A percentile compares a stretch with the other conserved stretches of the same genome.
Conservation (phyloP, 768 basidiomycete genomes). For the Pilatotrama ljubarskyi region DNA sequence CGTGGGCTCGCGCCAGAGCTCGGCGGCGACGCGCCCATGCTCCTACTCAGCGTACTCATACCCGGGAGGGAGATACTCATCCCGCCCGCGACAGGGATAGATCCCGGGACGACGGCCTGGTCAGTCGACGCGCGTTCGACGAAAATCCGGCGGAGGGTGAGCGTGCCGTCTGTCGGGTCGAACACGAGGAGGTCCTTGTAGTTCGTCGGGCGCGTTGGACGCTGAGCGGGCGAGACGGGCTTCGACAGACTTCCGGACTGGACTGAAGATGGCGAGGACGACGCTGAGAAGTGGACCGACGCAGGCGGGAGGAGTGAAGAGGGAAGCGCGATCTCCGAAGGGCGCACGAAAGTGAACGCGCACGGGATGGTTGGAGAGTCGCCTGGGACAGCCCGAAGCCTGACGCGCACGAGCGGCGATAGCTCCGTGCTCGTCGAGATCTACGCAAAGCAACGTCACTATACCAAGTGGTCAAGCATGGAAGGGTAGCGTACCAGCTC, state of each 20-base stretch:
- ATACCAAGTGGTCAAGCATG: background rate
- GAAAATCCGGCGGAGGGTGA: slow-evolving; percentile 56
- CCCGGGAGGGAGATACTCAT: slow-evolving; percentile 67
- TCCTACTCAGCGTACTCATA: slow-evolving; percentile 43
- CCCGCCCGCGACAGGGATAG: slow-evolving; percentile 37
- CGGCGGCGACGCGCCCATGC: slow-evolving; percentile 32
- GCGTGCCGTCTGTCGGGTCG: slow-evolving; percentile 55
- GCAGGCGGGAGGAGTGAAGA: slow-evolving; percentile 41
- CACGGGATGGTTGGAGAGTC: slow-evolving; percentile 40
- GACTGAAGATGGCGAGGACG: slow-evolving; percentile 32
- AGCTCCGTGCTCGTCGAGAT: slow-evolving; percentile 56
- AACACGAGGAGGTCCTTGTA: slow-evolving; percentile 71
- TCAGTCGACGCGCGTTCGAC: slow-evolving; percentile 40
- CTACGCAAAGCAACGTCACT: slow-evolving; percentile 30
- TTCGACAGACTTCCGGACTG: slow-evolving; percentile 31
- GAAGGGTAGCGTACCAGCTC: slow-evolving; percentile 43
- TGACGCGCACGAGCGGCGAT: slow-evolving; percentile 56
- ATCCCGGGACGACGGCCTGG: slow-evolving; percentile 25
- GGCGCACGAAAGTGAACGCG: slow-evolving; percentile 54
- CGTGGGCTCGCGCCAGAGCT: slow-evolving; percentile 34
- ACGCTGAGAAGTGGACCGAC: slow-evolving; percentile 26
- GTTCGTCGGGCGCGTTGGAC: slow-evolving; percentile 40
- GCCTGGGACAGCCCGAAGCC: slow-evolving; percentile 28
- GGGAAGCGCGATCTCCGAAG: slow-evolving; percentile 38
- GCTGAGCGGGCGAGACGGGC: slow-evolving; percentile 30